A percentile compares a stretch with the other conserved stretches of the same genome.
Evolutionary conservation across 305 asterid genomes (phyloP).

Genomic region (Rubia peregrina): DNA sequence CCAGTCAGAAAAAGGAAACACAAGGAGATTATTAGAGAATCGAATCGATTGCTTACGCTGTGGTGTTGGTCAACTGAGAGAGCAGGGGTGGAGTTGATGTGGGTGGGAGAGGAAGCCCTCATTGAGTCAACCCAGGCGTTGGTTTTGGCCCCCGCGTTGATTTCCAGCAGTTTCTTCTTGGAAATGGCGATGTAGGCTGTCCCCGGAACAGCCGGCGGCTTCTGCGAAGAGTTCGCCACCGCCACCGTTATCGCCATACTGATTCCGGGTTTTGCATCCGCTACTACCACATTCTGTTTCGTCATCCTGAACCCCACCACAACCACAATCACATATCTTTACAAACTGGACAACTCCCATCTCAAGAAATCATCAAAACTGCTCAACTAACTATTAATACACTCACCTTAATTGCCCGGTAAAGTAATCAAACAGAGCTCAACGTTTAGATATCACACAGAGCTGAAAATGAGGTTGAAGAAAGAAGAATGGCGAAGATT

Average conservation of each 20-base stretch:
- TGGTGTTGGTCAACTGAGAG: slow-evolving; percentile 41
- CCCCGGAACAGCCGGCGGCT: slow-evolving; percentile 72
- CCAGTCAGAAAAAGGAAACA: background rate
- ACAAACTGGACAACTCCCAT: background rate
- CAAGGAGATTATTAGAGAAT: background rate
- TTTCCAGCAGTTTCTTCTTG: slow-evolving; percentile 56
- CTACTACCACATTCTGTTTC: slow-evolving; percentile 62
- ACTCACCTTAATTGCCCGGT: background rate
- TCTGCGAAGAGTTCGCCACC: slow-evolving; percentile 43
- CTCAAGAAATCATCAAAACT: background rate
- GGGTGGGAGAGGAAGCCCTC: slow-evolving; percentile 92
- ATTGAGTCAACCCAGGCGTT: slow-evolving; percentile 80
- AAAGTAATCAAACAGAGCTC: slow-evolving; percentile 24
- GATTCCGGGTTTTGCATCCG: slow-evolving; percentile 44
- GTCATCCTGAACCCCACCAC: slow-evolving; percentile 35
- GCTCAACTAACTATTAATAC: too few species aligned
- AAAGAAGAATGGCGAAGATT: background rate
- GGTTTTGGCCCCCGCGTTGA: slow-evolving; percentile 40
- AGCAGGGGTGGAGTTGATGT: slow-evolving; percentile 35
- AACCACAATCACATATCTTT: background rate
- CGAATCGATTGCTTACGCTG: slow-evolving; percentile 32
- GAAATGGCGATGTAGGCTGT: slow-evolving; percentile 48
- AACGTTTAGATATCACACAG: slow-evolving; percentile 18
- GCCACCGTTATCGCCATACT: slow-evolving; percentile 45
- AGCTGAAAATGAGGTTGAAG: slow-evolving; percentile 11